Base-by-base conservation (phyloP, 129 eudicot species). In the Chrysanthemum lavandulifolium region DNA sequence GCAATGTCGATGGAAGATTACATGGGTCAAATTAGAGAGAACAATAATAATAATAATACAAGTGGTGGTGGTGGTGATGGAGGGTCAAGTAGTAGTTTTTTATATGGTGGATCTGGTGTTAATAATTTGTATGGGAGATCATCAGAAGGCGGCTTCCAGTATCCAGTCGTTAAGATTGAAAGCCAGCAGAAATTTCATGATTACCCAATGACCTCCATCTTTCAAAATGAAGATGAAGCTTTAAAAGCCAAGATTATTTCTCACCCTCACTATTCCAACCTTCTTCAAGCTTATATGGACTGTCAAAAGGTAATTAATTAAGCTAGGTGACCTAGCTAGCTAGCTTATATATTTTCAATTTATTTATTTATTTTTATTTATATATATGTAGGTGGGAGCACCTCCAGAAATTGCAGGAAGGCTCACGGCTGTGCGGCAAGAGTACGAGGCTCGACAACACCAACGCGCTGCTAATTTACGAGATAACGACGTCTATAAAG, bases 281-380 rank as follows among this genome's bases (percentile, higher is more conserved):
- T 93, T 75, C 86, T 93, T 71, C 88, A 93, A 85, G 98, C 98
- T 76, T 93, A 89, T 71, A 77, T 93, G 84, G 98, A 87, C 66
- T 93, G 98, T 58, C 98, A 93, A 82, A 89, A 93, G 96, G 98
- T 66, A 57, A 14, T 63, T 33, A 62, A 23, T 23, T 23, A 21
- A 21, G 23, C 23, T 21, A 18, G 16, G 13, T 13, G 25, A 18
- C 45, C 12, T 18, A 58, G 33, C 12, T 23, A 23, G 25, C 25
- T 23, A 23, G 25, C 25, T 23, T 23, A 23, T 23, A 23, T 23
- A 23, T 23, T 23, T 23, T 23, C 25, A 23, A 23, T 0, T 23
- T 23, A 0, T 23, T 23, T 23, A 0, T 23, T 23, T 23, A 0
- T 23, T 23, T 23, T 23, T 23, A 0, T 3, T 14, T 53, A 16